Conservation (phyloP, 106 monocot species). For the Gastrodia elata region DNA sequence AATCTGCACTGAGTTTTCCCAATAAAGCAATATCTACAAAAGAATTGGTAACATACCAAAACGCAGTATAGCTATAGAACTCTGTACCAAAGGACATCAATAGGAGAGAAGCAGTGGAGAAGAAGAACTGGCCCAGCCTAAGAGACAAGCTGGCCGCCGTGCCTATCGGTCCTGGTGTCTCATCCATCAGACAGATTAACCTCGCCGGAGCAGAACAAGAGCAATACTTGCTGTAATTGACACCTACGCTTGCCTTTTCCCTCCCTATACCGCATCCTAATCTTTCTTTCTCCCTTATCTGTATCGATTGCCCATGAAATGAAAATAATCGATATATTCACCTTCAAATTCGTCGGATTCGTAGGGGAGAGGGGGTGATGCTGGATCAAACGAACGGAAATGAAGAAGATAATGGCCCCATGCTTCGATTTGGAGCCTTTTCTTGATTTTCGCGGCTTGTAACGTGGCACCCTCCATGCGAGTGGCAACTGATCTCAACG, state of each 20-base stretch:
- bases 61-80: slow-evolving; percentile 29
- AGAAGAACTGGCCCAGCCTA: slow-evolving; percentile 20
- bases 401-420: neutral
- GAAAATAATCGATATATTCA: neutral
- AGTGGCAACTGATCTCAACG: neutral
- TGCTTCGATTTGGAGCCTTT: neutral
- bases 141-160: slow-evolving; percentile 18
- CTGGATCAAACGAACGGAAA: neutral
- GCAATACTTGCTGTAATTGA: neutral
- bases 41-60: slow-evolving; percentile 21
- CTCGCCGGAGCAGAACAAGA: neutral
- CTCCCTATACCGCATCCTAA: slow-evolving; percentile 5
- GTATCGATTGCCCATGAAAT: slow-evolving; percentile 2
- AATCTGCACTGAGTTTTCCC: neutral
- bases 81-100: slow-evolving; percentile 23
- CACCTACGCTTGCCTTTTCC: neutral
- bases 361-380: neutral
- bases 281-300: neutral
- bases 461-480: slow-evolving; percentile 1
- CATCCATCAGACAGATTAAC: slow-evolving; percentile 12
- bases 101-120: slow-evolving; percentile 20
- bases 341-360: neutral
- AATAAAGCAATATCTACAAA: neutral
- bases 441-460: neutral
- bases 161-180: slow-evolving; percentile 11